These are phyloP conservation scores for Penicillium mononematosum DNA, from an alignment of 495 filamentous ascomycete species.

Conservation along the genomic window DNA sequence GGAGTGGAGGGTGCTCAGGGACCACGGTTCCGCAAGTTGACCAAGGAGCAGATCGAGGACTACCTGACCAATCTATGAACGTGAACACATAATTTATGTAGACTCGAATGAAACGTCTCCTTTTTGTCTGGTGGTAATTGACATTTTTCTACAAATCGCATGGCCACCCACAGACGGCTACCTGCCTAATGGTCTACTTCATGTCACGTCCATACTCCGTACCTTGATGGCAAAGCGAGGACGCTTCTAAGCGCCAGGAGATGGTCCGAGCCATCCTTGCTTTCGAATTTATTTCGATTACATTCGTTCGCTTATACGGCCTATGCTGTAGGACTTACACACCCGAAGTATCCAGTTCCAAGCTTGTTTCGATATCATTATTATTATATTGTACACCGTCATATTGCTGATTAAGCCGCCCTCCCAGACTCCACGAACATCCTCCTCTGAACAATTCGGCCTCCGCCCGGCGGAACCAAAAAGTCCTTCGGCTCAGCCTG, in stretches of 20 bases:
- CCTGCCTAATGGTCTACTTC: neutral
- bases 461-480: conserved; percentile 12
- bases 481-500: conserved; percentile 23
- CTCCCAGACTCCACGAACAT: conserved; percentile 16
- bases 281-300: neutral
- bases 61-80: conserved; percentile 90
- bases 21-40: conserved; percentile 93
- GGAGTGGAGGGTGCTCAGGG: conserved; percentile 87
- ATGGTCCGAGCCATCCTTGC: neutral
- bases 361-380: neutral
- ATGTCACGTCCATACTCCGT: neutral
- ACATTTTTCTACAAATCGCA: conserved; percentile 14
- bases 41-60: conserved; percentile 96
- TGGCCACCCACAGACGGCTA: conserved; percentile 10
- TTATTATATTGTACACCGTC: neutral
- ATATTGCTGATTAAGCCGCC: neutral
- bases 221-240: neutral
- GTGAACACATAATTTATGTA: conserved; percentile 17
- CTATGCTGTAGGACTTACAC: neutral
- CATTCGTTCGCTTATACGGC: neutral
- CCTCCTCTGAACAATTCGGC: conserved; percentile 16
- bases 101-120: conserved; percentile 24
- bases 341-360: neutral
- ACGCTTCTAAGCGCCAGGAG: neutral
- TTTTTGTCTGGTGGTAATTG: conserved; percentile 24